Evolutionary conservation across 139 green algal species (phyloP), one percentile per base, ranked within the genome.

Genomic region (Chlorella sp.): DNA sequence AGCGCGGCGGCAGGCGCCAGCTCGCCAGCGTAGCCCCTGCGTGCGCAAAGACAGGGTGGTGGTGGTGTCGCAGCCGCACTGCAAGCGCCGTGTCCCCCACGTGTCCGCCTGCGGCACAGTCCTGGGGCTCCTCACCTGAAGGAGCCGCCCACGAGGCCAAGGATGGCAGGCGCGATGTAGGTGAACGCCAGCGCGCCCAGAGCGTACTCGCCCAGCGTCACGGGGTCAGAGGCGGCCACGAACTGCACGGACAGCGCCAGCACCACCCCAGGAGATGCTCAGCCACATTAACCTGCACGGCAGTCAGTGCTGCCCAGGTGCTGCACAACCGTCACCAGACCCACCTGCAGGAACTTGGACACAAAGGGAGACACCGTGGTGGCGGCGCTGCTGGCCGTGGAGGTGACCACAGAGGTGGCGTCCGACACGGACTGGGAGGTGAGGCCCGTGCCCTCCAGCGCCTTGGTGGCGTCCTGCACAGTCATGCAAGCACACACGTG

Each of bases 121-220:
- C 42, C 42, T 26, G 10, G 17, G 10, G 42, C 42, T 55, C 42
- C 50, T 67, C 84, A 87, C 29, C 80, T 77, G 2, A 81, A 24
- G 2, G 50, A 64, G 55, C 55, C 55, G 17, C 55, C 55, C 55
- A 64, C 22, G 4, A 27, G 55, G 49, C 82, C 84, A 70, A 91
- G 31, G 33, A 92, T 35, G 0, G 72, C 36, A 0, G 89, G 89
- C 2, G 68, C 77, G 50, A 87, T 68, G 61, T 77, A 69, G 50
- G 31, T 69, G 26, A 71, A 69, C 26, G 42, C 76, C 36, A 72
- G 30, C 17, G 62, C 10, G 29, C 35, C 71, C 26, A 77, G 59
- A 14, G 49, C 88, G 36, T 89, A 89, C 84, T 96, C 78, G 30
- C 74, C 89, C 64, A 96, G 80, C 3, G 81, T 78, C 2, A 74